phyloP scores from a whole-genome alignment of 1,284 basidiomycete genomes.

The Fomitiporia mediterranea region DNA sequence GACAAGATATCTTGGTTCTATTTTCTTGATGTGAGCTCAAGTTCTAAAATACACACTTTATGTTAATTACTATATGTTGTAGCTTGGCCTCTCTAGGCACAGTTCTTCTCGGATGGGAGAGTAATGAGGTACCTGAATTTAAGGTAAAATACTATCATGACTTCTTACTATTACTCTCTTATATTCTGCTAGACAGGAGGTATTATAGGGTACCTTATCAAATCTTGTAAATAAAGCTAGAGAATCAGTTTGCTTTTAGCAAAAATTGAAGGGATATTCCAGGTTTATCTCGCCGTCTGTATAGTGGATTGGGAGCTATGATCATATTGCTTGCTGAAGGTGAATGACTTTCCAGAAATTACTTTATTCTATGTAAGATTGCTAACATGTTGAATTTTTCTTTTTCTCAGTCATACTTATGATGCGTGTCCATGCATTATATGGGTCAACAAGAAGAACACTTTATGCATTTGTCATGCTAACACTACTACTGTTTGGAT shows the following conservation, averaged over 20 bases:
- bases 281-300: not conserved
- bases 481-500: not conserved
- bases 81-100: not conserved
- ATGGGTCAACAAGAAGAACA: not conserved
- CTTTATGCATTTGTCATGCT: not conserved
- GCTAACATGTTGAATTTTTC: not conserved
- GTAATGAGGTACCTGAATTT: not conserved
- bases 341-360: not conserved
- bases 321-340: not conserved
- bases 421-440: constrained; percentile 1
- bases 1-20: not conserved
- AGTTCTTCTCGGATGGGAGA: not conserved
- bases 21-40: not conserved
- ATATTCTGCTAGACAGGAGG: not conserved
- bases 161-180: not conserved
- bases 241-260: too few species aligned
- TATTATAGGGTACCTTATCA: not conserved
- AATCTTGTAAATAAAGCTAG: not conserved
- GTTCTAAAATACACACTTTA: too few species aligned
- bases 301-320: not conserved
- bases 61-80: not conserved
- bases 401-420: constrained; percentile 1
- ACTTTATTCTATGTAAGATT: not conserved
- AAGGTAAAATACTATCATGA: not conserved
- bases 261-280: too few species aligned